Evolutionary conservation across 495 filamentous ascomycete species (phyloP).

Genomic region (Penicillium parvum): DNA sequence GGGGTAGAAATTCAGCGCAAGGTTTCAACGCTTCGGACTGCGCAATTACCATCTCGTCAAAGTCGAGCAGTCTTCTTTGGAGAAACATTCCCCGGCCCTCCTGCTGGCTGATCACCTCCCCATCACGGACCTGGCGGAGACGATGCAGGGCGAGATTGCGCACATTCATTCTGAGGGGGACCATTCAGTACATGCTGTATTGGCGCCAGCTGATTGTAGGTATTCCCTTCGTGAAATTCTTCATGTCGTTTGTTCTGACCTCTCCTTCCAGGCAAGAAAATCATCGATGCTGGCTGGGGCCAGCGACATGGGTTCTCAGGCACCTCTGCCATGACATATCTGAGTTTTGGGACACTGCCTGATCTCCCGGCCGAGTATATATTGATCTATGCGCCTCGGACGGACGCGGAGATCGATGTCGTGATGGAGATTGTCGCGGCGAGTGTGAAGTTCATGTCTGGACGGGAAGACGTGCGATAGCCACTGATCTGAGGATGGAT

Average conservation of each 20-base stretch:
- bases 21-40: conserved; percentile 21
- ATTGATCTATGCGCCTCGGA: conserved; percentile 79
- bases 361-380: conserved; percentile 58
- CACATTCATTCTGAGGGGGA: conserved; percentile 69
- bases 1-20: conserved; percentile 23
- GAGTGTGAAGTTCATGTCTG: conserved; percentile 37
- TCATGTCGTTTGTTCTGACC: background rate
- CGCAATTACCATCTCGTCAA: conserved; percentile 33
- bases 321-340: conserved; percentile 32
- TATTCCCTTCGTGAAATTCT: background rate
- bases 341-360: conserved; percentile 40
- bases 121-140: conserved; percentile 11
- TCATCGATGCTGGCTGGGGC: conserved; percentile 82
- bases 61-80: conserved; percentile 21
- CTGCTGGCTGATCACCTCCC: conserved; percentile 25
- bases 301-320: conserved; percentile 79
- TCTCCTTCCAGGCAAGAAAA: conserved; percentile 48
- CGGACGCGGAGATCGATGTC: conserved; percentile 61
- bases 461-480: conserved; percentile 25
- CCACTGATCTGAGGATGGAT: no score
- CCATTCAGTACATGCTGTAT: conserved; percentile 66
- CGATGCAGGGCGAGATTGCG: conserved; percentile 61
- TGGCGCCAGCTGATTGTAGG: conserved; percentile 68
- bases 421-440: conserved; percentile 71
- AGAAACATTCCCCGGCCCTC: conserved; percentile 28